These are phyloP conservation scores for Suhomyces kunorum DNA, from an alignment of 1,139 yeast species.

Conservation along the genomic window DNA sequence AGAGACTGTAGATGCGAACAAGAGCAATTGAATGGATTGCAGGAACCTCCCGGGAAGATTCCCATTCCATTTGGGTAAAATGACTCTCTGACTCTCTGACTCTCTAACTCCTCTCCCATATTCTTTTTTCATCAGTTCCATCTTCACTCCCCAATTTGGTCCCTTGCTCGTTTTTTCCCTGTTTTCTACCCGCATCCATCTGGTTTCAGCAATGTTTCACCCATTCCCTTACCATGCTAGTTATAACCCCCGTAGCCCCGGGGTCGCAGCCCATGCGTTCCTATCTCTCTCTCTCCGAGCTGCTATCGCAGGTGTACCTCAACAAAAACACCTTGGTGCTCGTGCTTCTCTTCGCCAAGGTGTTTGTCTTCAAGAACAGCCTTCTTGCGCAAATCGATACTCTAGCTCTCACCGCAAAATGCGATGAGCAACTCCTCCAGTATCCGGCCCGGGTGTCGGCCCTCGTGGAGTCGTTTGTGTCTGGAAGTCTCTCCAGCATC, in stretches of 20 bases:
- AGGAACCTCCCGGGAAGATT: too few relatives aligned
- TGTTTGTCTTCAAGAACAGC: slow-evolving; percentile 49
- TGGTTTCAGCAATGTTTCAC: slow-evolving; percentile 8
- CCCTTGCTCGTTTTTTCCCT: neutral
- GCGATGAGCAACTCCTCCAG: slow-evolving; percentile 43
- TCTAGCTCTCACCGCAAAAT: slow-evolving; percentile 35
- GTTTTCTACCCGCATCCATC: neutral
- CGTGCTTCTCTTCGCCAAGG: slow-evolving; percentile 48
- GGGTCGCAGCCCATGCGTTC: slow-evolving; percentile 12
- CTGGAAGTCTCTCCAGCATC: slow-evolving; percentile 16
- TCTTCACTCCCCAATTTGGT: too few relatives aligned
- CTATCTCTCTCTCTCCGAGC: slow-evolving; percentile 40
- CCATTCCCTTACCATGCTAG: neutral
- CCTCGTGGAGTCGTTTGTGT: slow-evolving; percentile 46
- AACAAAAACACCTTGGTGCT: slow-evolving; percentile 54
- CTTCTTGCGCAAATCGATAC: slow-evolving; percentile 39
- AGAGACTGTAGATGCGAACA: too few relatives aligned
- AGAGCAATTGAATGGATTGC: too few relatives aligned
- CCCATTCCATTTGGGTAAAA: too few relatives aligned
- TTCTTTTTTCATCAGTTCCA: too few relatives aligned
- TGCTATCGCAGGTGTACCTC: slow-evolving; percentile 58
- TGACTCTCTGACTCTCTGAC: too few relatives aligned
- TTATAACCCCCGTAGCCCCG: neutral
- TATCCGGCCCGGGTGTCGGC: slow-evolving; percentile 59
- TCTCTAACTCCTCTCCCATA: too few relatives aligned